A percentile compares a stretch with the other conserved stretches of the same genome.
phyloP scores from a whole-genome alignment of 2,329 filamentous ascomycete species.

The Endothia cerciana region DNA sequence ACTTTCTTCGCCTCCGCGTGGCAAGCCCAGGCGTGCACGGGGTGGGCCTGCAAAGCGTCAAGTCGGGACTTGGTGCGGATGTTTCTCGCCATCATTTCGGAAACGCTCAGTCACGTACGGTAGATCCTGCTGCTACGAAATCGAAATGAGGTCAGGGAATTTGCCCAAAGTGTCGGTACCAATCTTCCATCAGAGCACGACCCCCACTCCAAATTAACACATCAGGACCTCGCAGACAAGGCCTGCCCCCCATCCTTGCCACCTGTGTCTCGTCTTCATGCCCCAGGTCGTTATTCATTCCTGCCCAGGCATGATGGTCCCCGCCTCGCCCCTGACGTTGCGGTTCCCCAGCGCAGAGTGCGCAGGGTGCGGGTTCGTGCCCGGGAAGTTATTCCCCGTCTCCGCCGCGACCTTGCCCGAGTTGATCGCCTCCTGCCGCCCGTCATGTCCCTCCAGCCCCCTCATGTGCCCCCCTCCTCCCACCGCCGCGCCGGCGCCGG shows the following conservation, averaged over 20 bases:
- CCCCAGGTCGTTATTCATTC: constrained; percentile 7
- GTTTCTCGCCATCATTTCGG: too few species aligned
- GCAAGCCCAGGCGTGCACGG: too few species aligned
- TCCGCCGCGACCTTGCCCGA: constrained; percentile 23
- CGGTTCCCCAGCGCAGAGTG: constrained; percentile 23
- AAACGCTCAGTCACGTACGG: too few species aligned
- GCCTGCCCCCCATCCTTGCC: neutral
- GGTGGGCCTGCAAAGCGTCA: too few species aligned
- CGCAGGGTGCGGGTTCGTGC: constrained; percentile 30
- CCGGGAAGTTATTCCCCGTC: constrained; percentile 31
- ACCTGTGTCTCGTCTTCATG: neutral
- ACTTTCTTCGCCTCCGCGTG: too few species aligned
- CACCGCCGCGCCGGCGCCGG: neutral
- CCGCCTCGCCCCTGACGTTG: neutral
- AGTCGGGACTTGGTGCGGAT: too few species aligned
- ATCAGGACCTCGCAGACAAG: too few species aligned
- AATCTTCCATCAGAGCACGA: too few species aligned
- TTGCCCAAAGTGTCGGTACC: too few species aligned
- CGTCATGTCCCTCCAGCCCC: neutral
- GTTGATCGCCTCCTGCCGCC: neutral
- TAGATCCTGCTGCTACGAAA: too few species aligned
- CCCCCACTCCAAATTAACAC: too few species aligned
- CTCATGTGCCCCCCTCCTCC: neutral
- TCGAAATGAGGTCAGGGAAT: too few species aligned
- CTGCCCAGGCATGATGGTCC: constrained; percentile 16